Evolutionary conservation across 2,329 filamentous ascomycete species (phyloP), one percentile per base, ranked within the genome.

Genomic region (Xylaria digitata): DNA sequence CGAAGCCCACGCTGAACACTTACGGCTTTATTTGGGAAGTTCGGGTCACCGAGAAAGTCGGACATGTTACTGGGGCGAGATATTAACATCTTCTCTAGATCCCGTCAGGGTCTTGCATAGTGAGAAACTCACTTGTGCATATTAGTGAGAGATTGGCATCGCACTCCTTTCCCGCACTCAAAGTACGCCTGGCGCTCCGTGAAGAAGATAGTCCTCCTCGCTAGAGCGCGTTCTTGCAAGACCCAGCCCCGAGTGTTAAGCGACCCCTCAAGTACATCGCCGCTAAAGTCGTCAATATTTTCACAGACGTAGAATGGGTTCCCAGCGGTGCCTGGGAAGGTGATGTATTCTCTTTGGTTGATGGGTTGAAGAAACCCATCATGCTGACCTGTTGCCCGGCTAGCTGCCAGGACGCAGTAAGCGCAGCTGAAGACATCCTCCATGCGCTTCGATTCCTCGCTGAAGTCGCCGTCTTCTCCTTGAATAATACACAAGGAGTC

Each of bases 201-300:
- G 65, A 80, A 83, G 54, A 76, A 78, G 9, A 82, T 76, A 0
- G 76, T 78, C 6, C 81, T 72, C 8, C 76, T 72, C 0, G 79
- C 75, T 1, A 82, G 68, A 0, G 75, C 75, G 8, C 76, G 72
- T 56, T 82, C 80, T 65, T 82, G 80, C 3, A 81, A 53, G 0
- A 81, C 79, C 80, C 80, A 82, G 0, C 76, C 80, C 4, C 80
- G 71, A 2, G 55, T 68, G 55, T 75, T 79, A 1, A 83, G 68
- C 0, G 64, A 34, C 0, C 75, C 69, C 0, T 75, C 49, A 1
- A 76, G 70, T 0, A 81, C 79, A 17, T 82, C 62, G 15, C 26
- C 9, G 6, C 68, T 54, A 63, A 81, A 81, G 66, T 80, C 70
- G 53, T 80, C 79, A 0, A 79, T 73, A 9, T 62, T 17, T 26